Base-by-base conservation (phyloP, 352 stramenopile species). In the Globisporangium heterothallicum region DNA sequence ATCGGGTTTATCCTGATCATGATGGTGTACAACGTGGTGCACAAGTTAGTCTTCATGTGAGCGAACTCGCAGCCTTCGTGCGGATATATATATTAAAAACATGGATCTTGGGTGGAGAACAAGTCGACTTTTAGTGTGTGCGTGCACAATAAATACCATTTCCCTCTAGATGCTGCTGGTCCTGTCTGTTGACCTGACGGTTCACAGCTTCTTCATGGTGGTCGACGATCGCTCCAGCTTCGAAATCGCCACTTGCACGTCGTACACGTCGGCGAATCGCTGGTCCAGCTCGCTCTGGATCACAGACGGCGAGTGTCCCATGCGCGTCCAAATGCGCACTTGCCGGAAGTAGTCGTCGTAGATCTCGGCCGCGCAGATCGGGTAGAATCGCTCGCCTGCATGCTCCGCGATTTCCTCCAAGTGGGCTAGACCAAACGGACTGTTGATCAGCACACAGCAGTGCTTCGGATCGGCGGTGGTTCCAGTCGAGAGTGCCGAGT, bases 291-390 rank as follows among this genome's bases (percentile, higher is more conserved):
- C 72, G 18, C 54, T 56, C 48, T 84, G 70, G 35, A 86, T 86
- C 6, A 68, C 59, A 16, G 59, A 48, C 2, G 75, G 47, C 19
- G 72, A 76, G 54, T 86, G 62, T 26, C 75, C 70, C 75, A 86
- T 84, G 41, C 75, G 75, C 22, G 72, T 84, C 75, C 72, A 86
- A 41, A 86, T 79, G 26, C 75, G 68, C 16, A 84, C 72, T 42
- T 86, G 72, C n/a, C 70, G 72, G 56, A 83, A 86, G 60, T 83
- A 83, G 42, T 84, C 75, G 49, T 86, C 75, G 54, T 86, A 83
- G 52, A 84, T 77, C 52, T 83, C 70, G 22, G 75, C 75, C n/a
- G 72, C 71, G 35, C 75, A 86, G 34, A 86, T 75, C 21, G 75
- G 71, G 35, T 76, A 57, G 50, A 85, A 85, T 25, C 74, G 64